Base-by-base conservation (phyloP, 495 filamentous ascomycete species). In the Penicillium soppii region DNA sequence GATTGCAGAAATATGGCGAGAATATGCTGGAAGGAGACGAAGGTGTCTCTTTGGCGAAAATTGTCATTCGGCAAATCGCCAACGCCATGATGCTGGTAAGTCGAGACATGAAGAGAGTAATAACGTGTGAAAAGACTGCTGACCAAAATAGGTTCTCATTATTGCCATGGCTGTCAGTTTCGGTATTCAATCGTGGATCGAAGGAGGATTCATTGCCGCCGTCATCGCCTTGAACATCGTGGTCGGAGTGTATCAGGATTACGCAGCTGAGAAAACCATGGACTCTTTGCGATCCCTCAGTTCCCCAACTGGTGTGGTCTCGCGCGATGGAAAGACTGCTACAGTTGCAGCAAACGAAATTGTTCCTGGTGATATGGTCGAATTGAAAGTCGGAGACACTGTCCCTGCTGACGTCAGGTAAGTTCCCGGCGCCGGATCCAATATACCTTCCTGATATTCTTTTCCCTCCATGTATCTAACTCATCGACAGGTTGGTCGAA, bases 311-410 rank as follows among this genome's bases (percentile, higher is more conserved):
- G 83, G 82, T 6, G 76, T 66, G 7, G 78, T 78, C 0, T 72
- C 86, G 15, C 74, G 84, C 10, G 70, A 81, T 47, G 78, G 79
- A 0, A 69, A 78, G 50, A 73, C 72, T 43, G 46, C 72, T 33
- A 82, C 70, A 16, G 67, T 87, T 20, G 72, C 78, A 10, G 78
- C 81, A 9, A 64, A 61, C 19, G 79, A 83, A 46, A 71, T 83
- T 36, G 82, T 87, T 3, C 81, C 78, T 5, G 84, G 84, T 16
- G 83, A 86, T 65, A 80, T 94, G 59, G 74, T 90, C 36, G 77
- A 86, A 42, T 66, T 95, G 36, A 91, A 90, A 76, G 89, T 89
- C 58, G 90, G 90, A 26, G 90, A 92, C 67, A 90, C 86, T 2
- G 81, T 92, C 3, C 90, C 90, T 12, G 90, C 90, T 12, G 90